Percentiles rank a stretch among this genome's conserved stretches.
Evolutionary conservation across 73 alveolate species (phyloP).

Genomic region (Stentor roeselii): DNA sequence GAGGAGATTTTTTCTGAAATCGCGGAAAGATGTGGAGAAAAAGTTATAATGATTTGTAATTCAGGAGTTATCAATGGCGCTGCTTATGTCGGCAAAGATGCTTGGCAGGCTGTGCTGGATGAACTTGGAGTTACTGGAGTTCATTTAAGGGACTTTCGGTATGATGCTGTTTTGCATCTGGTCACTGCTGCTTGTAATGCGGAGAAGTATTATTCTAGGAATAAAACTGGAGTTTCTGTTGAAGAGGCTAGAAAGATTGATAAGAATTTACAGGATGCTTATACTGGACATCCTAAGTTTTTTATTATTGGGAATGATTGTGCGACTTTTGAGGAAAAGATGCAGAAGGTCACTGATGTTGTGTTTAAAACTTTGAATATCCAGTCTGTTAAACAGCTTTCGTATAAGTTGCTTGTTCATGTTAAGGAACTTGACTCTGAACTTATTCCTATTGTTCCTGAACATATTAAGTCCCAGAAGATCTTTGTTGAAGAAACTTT

Average conservation of each 20-base stretch:
- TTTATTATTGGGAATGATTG: slow-evolving; percentile 61
- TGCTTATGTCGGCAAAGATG: slow-evolving; percentile 58
- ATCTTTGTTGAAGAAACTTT: slow-evolving; percentile 72
- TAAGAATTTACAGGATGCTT: slow-evolving; percentile 51
- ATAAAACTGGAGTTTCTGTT: slow-evolving; percentile 44
- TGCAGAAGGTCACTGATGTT: slow-evolving; percentile 43
- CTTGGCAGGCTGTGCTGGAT: slow-evolving; percentile 71
- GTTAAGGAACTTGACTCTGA: slow-evolving; percentile 40
- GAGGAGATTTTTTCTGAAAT: slow-evolving; percentile 68
- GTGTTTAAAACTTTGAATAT: slow-evolving; percentile 57
- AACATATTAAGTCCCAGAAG: slow-evolving; percentile 49
- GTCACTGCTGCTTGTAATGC: slow-evolving; percentile 84
- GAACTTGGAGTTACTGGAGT: slow-evolving; percentile 66
- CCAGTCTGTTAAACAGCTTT: slow-evolving; percentile 47
- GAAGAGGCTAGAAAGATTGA: slow-evolving; percentile 66
- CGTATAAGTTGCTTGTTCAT: slow-evolving; percentile 48
- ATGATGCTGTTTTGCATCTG: slow-evolving; percentile 68
- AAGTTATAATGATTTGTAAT: slow-evolving; percentile 66
- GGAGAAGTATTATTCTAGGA: slow-evolving; percentile 50
- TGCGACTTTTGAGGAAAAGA: slow-evolving; percentile 56
- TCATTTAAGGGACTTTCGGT: slow-evolving; percentile 68
- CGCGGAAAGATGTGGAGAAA: slow-evolving; percentile 45
- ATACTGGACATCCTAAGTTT: slow-evolving; percentile 82
- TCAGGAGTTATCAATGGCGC: slow-evolving; percentile 85
- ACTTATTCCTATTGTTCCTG: slow-evolving; percentile 38